Base-by-base conservation (phyloP, 768 basidiomycete genomes). In the Asterophora parasitica region DNA sequence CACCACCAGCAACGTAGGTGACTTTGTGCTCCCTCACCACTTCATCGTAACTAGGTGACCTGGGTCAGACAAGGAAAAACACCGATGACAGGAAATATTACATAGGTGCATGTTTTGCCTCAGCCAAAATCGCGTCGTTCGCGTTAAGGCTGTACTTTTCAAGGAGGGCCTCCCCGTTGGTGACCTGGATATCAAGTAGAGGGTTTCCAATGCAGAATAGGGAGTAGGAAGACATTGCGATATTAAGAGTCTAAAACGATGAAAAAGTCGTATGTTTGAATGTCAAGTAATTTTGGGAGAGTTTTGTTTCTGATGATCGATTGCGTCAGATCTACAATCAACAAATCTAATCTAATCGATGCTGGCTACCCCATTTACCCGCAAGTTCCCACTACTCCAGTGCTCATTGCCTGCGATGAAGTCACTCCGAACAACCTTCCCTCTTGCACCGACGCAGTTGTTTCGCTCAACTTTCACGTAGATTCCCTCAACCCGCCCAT, bases 131-230 rank as follows among this genome's bases (percentile, higher is more conserved):
- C 38, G 96, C 95, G 66, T 99, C 90, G 73, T 99, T 94, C 45
- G 92, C 76, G 62, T 91, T 90, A 60, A 99, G 79, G 50, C 69
- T 79, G 63, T 98, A 99, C 68, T 96, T 97, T 60, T 85, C 72
- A 48, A 98, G 74, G 34, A 97, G 77, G 27, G 75, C 75, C 62
- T 94, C 91, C 42, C 89, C 92, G 52, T 90, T 77, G 52, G 72
- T 81, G 61, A 95, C 92, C 70, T 95, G 93, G 73, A 99, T 87
- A 66, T 99, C 94, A 42, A 98, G 85, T 63, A 98, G 77, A 58
- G 95, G 95, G 70, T 97, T 97, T 35, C 95, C 95, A 71, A 98
- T 72, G 72, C 84, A 90, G 71, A 97, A 92, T 38, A 97, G 70
- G 36, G 75, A 64, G 72, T 81, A 85, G 17, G 75, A 66, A 19